Conservation (phyloP, 345 rosid genomes). For the Acer saccharum region DNA sequence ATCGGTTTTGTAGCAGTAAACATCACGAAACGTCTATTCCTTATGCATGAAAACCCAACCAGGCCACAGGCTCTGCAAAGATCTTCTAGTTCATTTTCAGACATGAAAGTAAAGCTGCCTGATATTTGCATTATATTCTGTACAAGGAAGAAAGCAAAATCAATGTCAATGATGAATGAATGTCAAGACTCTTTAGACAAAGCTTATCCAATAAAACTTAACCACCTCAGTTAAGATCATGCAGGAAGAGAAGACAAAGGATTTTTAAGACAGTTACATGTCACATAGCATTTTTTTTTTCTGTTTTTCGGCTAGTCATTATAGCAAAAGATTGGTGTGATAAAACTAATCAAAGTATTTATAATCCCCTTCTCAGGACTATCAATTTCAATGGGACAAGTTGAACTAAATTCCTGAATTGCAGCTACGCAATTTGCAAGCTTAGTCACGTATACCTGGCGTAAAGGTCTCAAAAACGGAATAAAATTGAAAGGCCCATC, state of each 20-base stretch:
- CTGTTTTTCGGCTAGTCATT: not conserved
- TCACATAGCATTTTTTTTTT: not conserved
- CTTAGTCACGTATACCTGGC: conserved; percentile 47
- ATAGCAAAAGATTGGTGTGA: not conserved
- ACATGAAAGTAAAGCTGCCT: conserved; percentile 52
- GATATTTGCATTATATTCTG: conserved; percentile 53
- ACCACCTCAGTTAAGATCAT: not conserved
- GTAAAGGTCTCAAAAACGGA: conserved; percentile 52
- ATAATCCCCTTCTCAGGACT: not conserved
- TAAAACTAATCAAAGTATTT: not conserved
- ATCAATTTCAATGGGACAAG: not conserved
- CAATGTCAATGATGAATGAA: not conserved
- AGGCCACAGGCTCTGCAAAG: conserved; percentile 80
- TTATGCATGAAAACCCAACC: conserved; percentile 49
- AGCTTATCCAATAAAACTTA: not conserved
- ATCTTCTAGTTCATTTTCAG: conserved; percentile 79
- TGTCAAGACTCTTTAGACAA: not conserved
- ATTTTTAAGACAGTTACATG: not conserved
- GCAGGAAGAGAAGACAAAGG: not conserved
- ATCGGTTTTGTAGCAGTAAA: conserved; percentile 73
- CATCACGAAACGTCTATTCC: conserved; percentile 72
- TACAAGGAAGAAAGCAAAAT: not conserved
- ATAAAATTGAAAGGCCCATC: conserved; percentile 59
- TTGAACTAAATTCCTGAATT: not conserved
- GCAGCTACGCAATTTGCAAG: conserved; percentile 17